Evolutionary conservation across 352 stramenopile genomes (phyloP), one percentile per base, ranked within the genome.

Genomic region (Phytophthora pini): DNA sequence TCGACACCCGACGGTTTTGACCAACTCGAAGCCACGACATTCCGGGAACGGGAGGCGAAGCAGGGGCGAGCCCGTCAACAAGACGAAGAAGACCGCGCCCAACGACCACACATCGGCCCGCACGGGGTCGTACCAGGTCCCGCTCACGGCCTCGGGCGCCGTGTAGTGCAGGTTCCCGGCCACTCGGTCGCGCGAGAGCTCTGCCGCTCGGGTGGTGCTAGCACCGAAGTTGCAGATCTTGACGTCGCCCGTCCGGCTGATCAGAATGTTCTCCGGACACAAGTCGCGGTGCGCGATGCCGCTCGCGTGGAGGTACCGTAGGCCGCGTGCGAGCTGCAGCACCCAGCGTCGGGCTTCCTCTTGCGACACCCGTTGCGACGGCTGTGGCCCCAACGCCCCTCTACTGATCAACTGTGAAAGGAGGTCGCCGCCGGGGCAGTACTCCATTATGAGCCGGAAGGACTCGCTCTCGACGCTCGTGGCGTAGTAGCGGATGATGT

Each of bases 51-150:
- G 77, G 26, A 80, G 56, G 22, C 58, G 64, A 48, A 80, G 47
- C n/a, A 90, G 60, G 9, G 80, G 82, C 1, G 81, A 88, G 0
- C 85, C 85, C 29, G 85, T 90, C 38, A 93, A 61, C 61, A 93
- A 61, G 43, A 92, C 77, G 66, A 92, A 93, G 27, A 93, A 66
- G 26, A 91, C 58, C 6, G 87, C 74, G 5, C 85, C 82, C 9
- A 93, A 71, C 15, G 85, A 90, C 85, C 85, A 93, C 32, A 92
- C 67, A 50, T 93, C 84, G 12, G 79, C 84, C 38, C 68, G 71
- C 10, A 74, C 49, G 0, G 82, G 63, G 70, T 93, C 83, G 68
- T 92, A 93, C 41, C 65, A 68, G 0, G 48, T 60, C 7, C 69
- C 72, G 31, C 66, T 72, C 15, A 86, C 77, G 24, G 76, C 70